Base-by-base conservation (phyloP, 1,139 yeast species). In the Scheffersomyces insectosa region DNA sequence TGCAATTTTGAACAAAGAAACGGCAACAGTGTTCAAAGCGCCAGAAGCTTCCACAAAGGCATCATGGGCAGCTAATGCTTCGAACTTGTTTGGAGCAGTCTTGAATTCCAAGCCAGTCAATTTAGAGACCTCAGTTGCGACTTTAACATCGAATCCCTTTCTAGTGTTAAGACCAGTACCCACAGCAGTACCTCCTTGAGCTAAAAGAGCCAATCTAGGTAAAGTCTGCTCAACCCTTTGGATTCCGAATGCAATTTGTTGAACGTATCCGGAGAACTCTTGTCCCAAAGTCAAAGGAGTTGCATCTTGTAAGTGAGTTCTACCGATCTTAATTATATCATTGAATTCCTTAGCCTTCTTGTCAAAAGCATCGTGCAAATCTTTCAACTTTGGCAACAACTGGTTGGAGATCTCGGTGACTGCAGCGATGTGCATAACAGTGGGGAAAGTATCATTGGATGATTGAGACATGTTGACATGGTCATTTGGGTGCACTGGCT, bases 11-110 rank as follows among this genome's bases (percentile, higher is more conserved):
- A 49, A 55, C 42, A 55, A 47, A 32, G 58, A 54, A 12, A 46
- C 49, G 1, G 59, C 59, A 41, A 55, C 43, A 31, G 57, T 54
- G 50, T 55, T 55, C 38, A 55, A 48, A 8, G 59, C 59, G 35
- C 59, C 58, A 5, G 57, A 53, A 16, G 58, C 55, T 43, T 55
- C 59, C 5, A 55, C 58, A 37, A 55, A 49, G 20, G 58, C 58
- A 34, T 55, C 59, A 42, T 55, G 59, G 11, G 59, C 59, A 36
- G 59, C 59, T 48, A 55, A 52, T 5, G 59, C 59, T 40, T 55
- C 59, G 40, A 55, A 55, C 56, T 55, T 55, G 52, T 55, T 55
- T 30, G 57, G 57, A 27, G 59, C 59, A n/a, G 59, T 55, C 45
- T 49, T 38, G 44, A 55, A 55, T 8, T 41, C 40, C 40, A 51